phyloP scores from a whole-genome alignment of 179 eudicot species.

The Silene vulgaris region DNA sequence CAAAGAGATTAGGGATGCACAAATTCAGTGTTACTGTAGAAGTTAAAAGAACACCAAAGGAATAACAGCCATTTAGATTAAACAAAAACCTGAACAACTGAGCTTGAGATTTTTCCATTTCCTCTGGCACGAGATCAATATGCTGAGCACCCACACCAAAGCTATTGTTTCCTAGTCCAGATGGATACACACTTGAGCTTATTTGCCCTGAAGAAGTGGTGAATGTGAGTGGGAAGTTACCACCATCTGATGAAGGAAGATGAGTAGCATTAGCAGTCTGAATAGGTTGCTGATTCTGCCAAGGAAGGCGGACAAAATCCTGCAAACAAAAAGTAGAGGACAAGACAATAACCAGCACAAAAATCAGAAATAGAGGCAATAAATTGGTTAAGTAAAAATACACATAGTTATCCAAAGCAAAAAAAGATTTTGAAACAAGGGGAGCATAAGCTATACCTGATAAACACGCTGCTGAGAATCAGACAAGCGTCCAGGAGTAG shows the following conservation, averaged over 20 bases:
- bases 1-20: not conserved
- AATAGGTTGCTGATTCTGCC: conserved; percentile 70
- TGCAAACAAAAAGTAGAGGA: conserved; percentile 24
- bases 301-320: conserved; percentile 92
- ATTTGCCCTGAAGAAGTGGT: conserved; percentile 56
- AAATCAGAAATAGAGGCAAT: no score
- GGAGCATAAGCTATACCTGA: conserved; percentile 45
- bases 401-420: not conserved
- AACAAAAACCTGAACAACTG: conserved; percentile 52
- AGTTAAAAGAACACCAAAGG: not conserved
- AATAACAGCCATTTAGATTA: no score
- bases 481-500: conserved; percentile 88
- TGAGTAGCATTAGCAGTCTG: conserved; percentile 50
- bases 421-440: not conserved
- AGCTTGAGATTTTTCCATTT: conserved; percentile 45
- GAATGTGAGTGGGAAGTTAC: conserved; percentile 42
- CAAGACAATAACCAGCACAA: conserved; percentile 12
- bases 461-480: conserved; percentile 87
- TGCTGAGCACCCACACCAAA: conserved; percentile 50
- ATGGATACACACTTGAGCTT: conserved; percentile 44
- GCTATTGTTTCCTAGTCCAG: conserved; percentile 54
- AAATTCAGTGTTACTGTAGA: not conserved
- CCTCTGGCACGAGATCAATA: conserved; percentile 60
- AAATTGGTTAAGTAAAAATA: not conserved
- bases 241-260: conserved; percentile 45